Evolutionary conservation across 257 asterid species (phyloP).

Genomic region (Nicotiana otophora): DNA sequence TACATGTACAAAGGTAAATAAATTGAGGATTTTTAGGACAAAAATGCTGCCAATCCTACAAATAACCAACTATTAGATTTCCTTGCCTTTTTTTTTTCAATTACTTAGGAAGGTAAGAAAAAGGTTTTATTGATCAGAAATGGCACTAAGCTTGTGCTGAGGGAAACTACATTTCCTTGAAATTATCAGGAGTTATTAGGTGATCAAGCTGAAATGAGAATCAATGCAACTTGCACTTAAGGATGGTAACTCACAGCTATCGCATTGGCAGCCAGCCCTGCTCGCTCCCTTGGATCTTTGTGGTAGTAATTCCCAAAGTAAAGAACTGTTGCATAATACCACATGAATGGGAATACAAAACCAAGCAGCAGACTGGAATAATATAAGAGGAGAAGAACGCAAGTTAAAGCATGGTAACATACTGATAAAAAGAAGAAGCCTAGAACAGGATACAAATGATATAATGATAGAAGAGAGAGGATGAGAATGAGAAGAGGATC

Average conservation of each 20-base stretch:
- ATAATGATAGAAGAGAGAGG: neutral
- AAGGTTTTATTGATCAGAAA: neutral
- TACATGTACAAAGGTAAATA: neutral
- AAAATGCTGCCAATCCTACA: neutral
- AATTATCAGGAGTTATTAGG: neutral
- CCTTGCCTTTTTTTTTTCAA: neutral
- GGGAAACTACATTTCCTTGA: neutral
- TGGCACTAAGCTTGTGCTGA: neutral
- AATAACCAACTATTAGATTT: neutral
- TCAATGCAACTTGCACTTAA: neutral
- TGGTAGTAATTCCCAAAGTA: slow-evolving; percentile 84
- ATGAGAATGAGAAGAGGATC: slow-evolving; percentile 3
- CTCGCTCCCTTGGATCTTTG: slow-evolving; percentile 95
- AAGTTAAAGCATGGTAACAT: neutral
- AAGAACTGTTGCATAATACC: slow-evolving; percentile 90
- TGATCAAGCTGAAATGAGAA: neutral
- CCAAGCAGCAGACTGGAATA: neutral
- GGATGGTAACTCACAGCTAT: slow-evolving; percentile 59
- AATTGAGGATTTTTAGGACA: neutral
- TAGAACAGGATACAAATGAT: slow-evolving; percentile 17
- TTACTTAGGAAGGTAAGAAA: neutral
- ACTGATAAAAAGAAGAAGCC: slow-evolving; percentile 24
- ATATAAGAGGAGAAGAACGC: slow-evolving; percentile 5
- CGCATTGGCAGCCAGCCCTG: slow-evolving; percentile 97
- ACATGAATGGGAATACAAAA: slow-evolving; percentile 74